These are phyloP conservation scores for Cordyceps militaris DNA, from an alignment of 2,329 filamentous ascomycete species.

Conservation along the genomic window DNA sequence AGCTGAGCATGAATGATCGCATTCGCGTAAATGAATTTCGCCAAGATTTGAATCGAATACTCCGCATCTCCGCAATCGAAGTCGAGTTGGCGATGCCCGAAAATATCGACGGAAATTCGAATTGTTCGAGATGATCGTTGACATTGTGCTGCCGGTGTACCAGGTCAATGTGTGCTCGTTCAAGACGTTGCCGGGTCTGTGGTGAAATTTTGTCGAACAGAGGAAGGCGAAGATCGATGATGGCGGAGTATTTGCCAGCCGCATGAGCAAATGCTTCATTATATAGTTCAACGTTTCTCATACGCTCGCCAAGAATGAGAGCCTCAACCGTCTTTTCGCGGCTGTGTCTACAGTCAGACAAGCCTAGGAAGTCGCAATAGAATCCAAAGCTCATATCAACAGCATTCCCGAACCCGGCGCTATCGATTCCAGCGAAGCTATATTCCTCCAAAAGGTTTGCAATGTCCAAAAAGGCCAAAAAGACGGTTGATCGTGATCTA, in stretches of 20 bases:
- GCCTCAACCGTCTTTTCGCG: conserved; percentile 85
- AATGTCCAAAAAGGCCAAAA: conserved; percentile 48
- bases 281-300: conserved; percentile 77
- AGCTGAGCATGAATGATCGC: conserved; percentile 62
- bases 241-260: conserved; percentile 75
- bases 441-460: conserved; percentile 48
- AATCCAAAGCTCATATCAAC: conserved; percentile 60
- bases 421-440: conserved; percentile 49
- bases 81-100: conserved; percentile 81
- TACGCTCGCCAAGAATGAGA: conserved; percentile 78
- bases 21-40: conserved; percentile 66
- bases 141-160: conserved; percentile 63
- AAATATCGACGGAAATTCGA: conserved; percentile 87
- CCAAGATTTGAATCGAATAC: conserved; percentile 81
- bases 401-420: conserved; percentile 51
- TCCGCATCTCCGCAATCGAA: conserved; percentile 66
- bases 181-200: conserved; percentile 70
- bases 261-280: conserved; percentile 89
- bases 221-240: conserved; percentile 58
- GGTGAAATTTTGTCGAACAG: conserved; percentile 64
- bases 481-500: conserved; percentile 42
- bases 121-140: conserved; percentile 69
- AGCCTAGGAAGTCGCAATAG: conserved; percentile 68
- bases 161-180: conserved; percentile 75
- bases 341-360: conserved; percentile 75